These are phyloP conservation scores for Cyberlindnera petersonii DNA, from an alignment of 805 yeast genomes.

Conservation along the genomic window DNA sequence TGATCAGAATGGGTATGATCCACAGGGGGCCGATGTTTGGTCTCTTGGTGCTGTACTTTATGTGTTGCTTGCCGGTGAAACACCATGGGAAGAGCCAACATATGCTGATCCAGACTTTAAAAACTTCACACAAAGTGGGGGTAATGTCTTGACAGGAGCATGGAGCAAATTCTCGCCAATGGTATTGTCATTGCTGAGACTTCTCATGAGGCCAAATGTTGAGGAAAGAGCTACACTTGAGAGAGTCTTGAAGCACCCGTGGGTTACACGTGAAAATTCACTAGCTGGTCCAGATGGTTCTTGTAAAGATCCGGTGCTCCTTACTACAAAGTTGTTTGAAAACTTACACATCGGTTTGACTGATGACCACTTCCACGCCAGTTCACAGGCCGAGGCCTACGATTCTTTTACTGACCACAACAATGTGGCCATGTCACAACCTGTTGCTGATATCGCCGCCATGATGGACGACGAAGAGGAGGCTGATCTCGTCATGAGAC, in stretches of 20 bases:
- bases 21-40: constrained; percentile 62
- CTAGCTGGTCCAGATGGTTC: constrained; percentile 44
- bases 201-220: constrained; percentile 49
- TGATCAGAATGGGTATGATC: constrained; percentile 44
- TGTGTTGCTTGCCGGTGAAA: constrained; percentile 59
- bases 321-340: constrained; percentile 49
- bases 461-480: constrained; percentile 38
- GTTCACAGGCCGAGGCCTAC: constrained; percentile 20
- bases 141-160: constrained; percentile 43
- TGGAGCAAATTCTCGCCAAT: constrained; percentile 52
- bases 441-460: constrained; percentile 39
- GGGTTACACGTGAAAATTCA: constrained; percentile 46
- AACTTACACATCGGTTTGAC: constrained; percentile 49
- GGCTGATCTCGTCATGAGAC: constrained; percentile 13
- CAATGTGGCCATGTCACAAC: constrained; percentile 42
- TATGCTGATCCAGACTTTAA: constrained; percentile 45
- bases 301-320: constrained; percentile 48
- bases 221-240: constrained; percentile 38
- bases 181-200: constrained; percentile 48
- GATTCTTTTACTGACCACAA: constrained; percentile 19
- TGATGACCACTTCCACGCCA: constrained; percentile 39
- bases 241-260: constrained; percentile 46
- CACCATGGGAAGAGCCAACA: constrained; percentile 70
- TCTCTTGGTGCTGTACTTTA: constrained; percentile 62
- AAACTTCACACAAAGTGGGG: constrained; percentile 39